Conservation (phyloP, 768 basidiomycete genomes). For the Antrodiella citrinella region DNA sequence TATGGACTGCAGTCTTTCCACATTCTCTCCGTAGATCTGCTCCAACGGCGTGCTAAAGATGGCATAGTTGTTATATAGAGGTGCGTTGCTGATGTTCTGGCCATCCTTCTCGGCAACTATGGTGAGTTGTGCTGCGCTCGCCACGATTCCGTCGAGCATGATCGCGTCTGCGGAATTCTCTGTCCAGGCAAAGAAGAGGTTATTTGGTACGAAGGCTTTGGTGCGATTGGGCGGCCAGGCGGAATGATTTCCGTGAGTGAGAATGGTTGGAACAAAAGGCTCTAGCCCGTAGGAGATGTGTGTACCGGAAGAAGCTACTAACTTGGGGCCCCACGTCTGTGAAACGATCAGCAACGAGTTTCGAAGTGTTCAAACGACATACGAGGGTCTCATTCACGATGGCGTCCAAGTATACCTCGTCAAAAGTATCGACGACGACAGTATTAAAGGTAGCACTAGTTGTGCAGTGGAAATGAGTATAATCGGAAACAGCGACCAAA, state of each 20-base stretch:
- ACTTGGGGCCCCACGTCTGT: background rate
- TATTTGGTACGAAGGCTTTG: background rate
- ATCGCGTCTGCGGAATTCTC: background rate
- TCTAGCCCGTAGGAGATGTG: background rate
- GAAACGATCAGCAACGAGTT: background rate
- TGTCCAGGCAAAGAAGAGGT: background rate
- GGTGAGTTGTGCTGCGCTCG: background rate
- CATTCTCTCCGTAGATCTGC: constrained; percentile 8
- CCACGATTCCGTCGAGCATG: background rate
- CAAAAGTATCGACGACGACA: background rate
- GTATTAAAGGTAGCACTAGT: background rate
- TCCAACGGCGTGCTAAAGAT: constrained; percentile 4
- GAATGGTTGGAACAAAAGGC: background rate
- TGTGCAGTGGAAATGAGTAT: too few relatives aligned
- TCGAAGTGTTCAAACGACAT: constrained; percentile 4
- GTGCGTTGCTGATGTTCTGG: background rate
- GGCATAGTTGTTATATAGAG: constrained; percentile 9
- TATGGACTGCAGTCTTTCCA: constrained; percentile 3
- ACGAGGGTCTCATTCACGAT: constrained; percentile 37
- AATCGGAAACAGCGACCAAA: too few relatives aligned
- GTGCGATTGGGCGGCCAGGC: background rate
- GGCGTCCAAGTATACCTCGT: constrained; percentile 25
- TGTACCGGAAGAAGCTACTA: background rate
- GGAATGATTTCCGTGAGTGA: background rate
- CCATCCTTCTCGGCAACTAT: background rate